A percentile compares a stretch with the other conserved stretches of the same genome.
Conservation (phyloP, 148 eudicot genomes). For the Vaccinium vitisidaea region DNA sequence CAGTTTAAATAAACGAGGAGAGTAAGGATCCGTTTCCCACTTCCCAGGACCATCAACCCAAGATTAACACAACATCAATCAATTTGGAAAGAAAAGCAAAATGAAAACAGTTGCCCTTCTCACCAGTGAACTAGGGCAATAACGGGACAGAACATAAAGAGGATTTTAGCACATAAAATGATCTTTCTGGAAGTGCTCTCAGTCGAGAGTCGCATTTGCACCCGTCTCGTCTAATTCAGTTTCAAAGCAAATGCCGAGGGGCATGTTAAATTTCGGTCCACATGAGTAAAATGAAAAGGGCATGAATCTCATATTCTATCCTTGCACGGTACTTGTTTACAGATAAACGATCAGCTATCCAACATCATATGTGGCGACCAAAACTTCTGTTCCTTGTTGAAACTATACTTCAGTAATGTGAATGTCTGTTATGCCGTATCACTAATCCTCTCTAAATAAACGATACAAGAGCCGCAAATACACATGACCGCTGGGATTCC, state of each 20-base stretch:
- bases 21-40: not conserved
- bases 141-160: not conserved
- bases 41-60: not conserved
- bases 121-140: not conserved
- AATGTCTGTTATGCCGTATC: not conserved
- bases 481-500: not conserved
- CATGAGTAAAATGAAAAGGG: too few species aligned
- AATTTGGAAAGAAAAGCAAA: too few species aligned
- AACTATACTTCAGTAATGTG: not conserved
- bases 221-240: not conserved
- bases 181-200: not conserved
- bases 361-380: not conserved
- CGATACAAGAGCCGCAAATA: not conserved
- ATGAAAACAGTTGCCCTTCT: too few species aligned
- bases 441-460: not conserved
- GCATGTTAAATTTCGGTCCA: too few species aligned
- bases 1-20: not conserved
- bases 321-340: not conserved
- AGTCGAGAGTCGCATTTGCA: not conserved
- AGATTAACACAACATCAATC: not conserved
- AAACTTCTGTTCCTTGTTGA: not conserved
- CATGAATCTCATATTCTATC: not conserved
- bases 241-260: not conserved
- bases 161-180: not conserved
- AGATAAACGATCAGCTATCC: constrained; percentile 2